phyloP scores from a whole-genome alignment of 164 flowering plant genomes.

The Piper betle region DNA sequence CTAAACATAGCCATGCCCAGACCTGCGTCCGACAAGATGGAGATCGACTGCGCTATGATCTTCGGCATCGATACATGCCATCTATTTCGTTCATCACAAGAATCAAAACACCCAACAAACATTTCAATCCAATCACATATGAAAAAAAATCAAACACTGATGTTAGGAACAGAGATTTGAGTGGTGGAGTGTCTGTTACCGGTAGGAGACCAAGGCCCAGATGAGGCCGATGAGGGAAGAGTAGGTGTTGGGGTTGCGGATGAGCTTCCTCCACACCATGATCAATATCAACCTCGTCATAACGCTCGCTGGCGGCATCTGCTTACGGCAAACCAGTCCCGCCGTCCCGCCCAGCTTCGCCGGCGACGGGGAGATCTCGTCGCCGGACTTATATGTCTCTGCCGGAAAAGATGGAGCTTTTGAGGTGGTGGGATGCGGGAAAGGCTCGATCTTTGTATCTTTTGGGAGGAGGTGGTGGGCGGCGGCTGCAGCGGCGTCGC shows the following conservation, averaged over 20 bases:
- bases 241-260: conserved; percentile 97
- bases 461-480: no score
- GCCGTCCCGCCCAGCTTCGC: conserved; percentile 22
- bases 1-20: conserved; percentile 98
- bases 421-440: no score
- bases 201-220: conserved; percentile 69
- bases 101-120: neutral
- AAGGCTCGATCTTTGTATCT: no score
- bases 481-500: no score
- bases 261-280: conserved; percentile 99
- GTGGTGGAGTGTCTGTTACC: conserved; percentile 21
- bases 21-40: conserved; percentile 79
- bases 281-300: conserved; percentile 88
- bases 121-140: no score
- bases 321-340: conserved; percentile 36
- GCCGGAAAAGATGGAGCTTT: no score
- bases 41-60: conserved; percentile 49
- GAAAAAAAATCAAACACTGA: no score
- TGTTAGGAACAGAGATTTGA: no score
- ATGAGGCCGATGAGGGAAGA: conserved; percentile 77
- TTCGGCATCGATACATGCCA: conserved; percentile 79
- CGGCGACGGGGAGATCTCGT: no score
- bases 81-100: conserved; percentile 17
- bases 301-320: conserved; percentile 94
- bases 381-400: no score